A percentile compares a stretch with the other conserved stretches of the same genome.
Evolutionary conservation across 2,329 filamentous ascomycete genomes (phyloP).

Genomic region (Amauroascus niger): DNA sequence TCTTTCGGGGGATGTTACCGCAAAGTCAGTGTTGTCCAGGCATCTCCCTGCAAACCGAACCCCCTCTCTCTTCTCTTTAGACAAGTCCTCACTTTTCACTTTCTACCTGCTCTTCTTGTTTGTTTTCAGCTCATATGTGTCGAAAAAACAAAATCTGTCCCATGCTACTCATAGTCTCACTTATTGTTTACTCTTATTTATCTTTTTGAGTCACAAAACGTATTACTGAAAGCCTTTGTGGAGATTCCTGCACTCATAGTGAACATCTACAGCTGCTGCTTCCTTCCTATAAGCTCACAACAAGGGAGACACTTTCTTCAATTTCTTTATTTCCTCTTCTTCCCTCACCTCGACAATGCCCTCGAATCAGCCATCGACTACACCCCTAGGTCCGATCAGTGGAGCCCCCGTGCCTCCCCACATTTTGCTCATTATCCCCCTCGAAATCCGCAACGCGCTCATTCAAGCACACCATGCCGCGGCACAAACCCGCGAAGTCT

Average conservation of each 20-base stretch:
- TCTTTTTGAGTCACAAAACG: not conserved
- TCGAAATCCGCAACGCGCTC: constrained; percentile 13
- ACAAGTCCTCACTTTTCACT: not conserved
- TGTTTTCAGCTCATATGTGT: too few species aligned
- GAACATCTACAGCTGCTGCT: not conserved
- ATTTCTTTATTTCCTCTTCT: not conserved
- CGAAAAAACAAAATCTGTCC: not conserved
- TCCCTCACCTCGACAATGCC: not conserved
- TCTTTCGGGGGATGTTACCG: too few species aligned
- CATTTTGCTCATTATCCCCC: not conserved
- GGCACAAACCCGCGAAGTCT: constrained; percentile 11
- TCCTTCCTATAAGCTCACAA: not conserved
- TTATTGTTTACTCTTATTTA: not conserved
- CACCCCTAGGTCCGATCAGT: not conserved
- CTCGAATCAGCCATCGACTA: not conserved
- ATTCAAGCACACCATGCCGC: constrained; percentile 17
- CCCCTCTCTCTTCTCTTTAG: not conserved
- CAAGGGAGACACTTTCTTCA: not conserved
- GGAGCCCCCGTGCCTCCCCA: constrained; percentile 1
- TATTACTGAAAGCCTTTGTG: not conserved
- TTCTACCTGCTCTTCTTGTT: not conserved
- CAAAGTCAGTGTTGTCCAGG: not conserved
- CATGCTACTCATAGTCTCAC: not conserved
- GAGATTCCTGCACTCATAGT: not conserved
- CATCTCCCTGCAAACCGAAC: not conserved